These are phyloP conservation scores for Melastoma candidum DNA, from an alignment of 441 rosid species.

Conservation along the genomic window DNA sequence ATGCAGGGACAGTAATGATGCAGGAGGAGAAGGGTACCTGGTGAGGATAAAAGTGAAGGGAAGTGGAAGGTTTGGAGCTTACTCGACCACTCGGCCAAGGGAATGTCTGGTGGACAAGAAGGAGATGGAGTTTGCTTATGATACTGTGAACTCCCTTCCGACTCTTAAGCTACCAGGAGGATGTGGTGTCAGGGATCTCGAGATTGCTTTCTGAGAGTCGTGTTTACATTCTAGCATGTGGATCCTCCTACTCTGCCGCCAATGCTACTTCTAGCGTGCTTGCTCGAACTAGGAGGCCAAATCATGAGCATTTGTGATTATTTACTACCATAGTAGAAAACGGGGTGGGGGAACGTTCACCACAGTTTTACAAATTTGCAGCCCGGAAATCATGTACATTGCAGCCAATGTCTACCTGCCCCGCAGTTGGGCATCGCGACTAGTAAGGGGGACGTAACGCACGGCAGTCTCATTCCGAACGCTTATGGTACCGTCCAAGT, in stretches of 20 bases:
- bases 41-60: slow-evolving; percentile 33
- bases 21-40: slow-evolving; percentile 41
- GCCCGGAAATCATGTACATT: too few relatives aligned
- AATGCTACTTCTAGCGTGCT: too few relatives aligned
- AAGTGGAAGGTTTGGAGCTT: slow-evolving; percentile 44
- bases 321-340: too few relatives aligned
- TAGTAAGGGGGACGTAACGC: slow-evolving; percentile 85
- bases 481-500: slow-evolving; percentile 53
- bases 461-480: slow-evolving; percentile 58
- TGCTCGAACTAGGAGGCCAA: too few relatives aligned
- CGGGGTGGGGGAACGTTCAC: too few relatives aligned
- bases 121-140: slow-evolving; percentile 32
- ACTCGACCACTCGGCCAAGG: slow-evolving; percentile 37
- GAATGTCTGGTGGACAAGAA: slow-evolving; percentile 32
- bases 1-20: slow-evolving; percentile 58
- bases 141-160: slow-evolving; percentile 32
- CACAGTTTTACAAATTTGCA: too few relatives aligned
- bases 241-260: too few relatives aligned
- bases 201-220: slow-evolving; percentile 25
- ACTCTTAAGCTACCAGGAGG: slow-evolving; percentile 27
- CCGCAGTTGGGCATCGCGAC: slow-evolving; percentile 63
- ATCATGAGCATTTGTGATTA: too few relatives aligned
- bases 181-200: slow-evolving; percentile 24
- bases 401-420: slow-evolving; percentile 12
- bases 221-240: too few relatives aligned